Percentiles rank a stretch among this genome's conserved stretches.
These are phyloP conservation scores for Volvox carteri DNA, from an alignment of 163 green algal species.

Conservation along the genomic window DNA sequence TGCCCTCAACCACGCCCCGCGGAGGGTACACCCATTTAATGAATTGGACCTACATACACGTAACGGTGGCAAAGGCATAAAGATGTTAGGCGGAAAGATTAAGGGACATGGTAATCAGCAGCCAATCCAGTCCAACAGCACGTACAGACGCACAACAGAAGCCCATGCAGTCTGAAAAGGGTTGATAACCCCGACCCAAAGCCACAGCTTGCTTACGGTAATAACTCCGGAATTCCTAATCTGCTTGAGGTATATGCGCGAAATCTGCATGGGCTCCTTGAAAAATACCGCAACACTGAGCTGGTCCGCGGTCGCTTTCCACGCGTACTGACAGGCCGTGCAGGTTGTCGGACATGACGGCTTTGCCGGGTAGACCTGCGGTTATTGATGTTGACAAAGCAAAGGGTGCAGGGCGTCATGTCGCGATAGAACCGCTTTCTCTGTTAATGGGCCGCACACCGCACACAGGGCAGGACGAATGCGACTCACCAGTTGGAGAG, in stretches of 20 bases:
- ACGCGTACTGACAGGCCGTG: neutral
- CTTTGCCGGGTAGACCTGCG: slow-evolving; percentile 14
- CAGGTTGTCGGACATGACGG: neutral
- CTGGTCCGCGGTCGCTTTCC: neutral
- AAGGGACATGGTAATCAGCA: too few species aligned
- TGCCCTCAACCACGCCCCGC: neutral
- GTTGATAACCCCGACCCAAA: too few species aligned
- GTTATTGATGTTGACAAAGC: neutral
- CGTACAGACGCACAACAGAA: too few species aligned
- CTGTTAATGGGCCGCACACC: neutral
- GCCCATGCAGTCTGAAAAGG: too few species aligned
- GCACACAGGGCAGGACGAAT: neutral
- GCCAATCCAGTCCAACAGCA: too few species aligned
- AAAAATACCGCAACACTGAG: neutral
- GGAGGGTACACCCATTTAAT: slow-evolving; percentile 29
- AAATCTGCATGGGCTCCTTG: slow-evolving; percentile 17
- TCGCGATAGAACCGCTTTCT: too few species aligned
- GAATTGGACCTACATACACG: neutral
- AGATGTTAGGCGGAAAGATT: too few species aligned
- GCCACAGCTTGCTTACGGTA: neutral
- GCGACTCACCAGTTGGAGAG: slow-evolving; percentile 35
- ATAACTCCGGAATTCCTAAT: slow-evolving; percentile 25
- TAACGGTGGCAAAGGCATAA: too few species aligned
- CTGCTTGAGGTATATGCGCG: slow-evolving; percentile 10
- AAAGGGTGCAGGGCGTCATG: neutral